Conservation (phyloP, 129 eudicot genomes). For the Glebionis coronaria region DNA sequence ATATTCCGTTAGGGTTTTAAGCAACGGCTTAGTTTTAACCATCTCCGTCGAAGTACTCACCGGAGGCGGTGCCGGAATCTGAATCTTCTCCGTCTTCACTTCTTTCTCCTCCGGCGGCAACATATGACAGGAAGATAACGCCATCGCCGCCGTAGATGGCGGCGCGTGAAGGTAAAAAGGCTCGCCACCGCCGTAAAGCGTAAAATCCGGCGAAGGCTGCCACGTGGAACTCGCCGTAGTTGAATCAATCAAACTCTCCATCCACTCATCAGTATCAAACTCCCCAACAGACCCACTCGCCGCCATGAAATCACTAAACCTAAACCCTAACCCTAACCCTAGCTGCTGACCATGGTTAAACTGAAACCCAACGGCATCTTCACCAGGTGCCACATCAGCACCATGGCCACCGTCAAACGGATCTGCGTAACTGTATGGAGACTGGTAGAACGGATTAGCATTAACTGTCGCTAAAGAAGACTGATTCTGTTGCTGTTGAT, state of each 20-base stretch:
- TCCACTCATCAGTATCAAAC: conserved; percentile 99
- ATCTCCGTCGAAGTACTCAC: conserved; percentile 40
- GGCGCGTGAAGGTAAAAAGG: conserved; percentile 52
- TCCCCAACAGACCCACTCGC: conserved; percentile 59
- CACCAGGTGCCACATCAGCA: conserved; percentile 26
- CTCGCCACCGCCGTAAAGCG: conserved; percentile 47
- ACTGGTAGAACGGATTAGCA: conserved; percentile 50
- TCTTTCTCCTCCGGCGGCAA: conserved; percentile 22
- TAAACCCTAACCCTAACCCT: conserved; percentile 63
- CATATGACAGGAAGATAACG: conserved; percentile 12
- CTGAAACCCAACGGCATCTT: conserved; percentile 49
- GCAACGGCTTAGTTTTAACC: conserved; percentile 40
- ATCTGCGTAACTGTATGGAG: conserved; percentile 53
- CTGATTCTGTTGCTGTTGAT: conserved; percentile 49
- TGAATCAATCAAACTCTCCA: conserved; percentile 88
- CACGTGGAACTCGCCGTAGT: conserved; percentile 70
- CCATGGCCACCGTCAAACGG: conserved; percentile 51
- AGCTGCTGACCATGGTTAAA: conserved; percentile 43
- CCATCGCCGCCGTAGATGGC: conserved; percentile 20
- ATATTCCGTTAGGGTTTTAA: conserved; percentile 50
- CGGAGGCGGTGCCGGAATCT: conserved; percentile 16
- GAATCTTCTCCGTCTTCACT: conserved; percentile 17
- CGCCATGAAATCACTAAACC: conserved; percentile 64
- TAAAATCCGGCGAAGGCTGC: conserved; percentile 57
- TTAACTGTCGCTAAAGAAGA: conserved; percentile 13